Conservation (phyloP, 108 stramenopile species). For the Nannochloropsis gaditana region DNA sequence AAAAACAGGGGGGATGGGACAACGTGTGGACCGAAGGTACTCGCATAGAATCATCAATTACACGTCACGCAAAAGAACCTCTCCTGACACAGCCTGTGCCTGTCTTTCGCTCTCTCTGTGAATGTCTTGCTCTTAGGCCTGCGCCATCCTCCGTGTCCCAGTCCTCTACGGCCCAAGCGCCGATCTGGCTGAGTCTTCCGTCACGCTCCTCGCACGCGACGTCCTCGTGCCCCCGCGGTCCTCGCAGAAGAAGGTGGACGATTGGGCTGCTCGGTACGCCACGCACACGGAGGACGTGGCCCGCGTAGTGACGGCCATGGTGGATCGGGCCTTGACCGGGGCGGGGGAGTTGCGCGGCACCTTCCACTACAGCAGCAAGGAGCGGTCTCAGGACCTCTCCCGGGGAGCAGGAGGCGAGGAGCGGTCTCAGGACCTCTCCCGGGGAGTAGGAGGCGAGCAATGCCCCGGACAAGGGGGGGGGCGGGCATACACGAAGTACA, state of each 20-base stretch:
- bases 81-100: too few species aligned
- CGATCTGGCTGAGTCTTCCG: background rate
- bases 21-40: background rate
- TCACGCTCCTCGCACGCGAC: background rate
- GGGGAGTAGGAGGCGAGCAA: too few species aligned
- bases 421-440: background rate
- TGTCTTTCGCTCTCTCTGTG: too few species aligned
- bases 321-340: background rate
- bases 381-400: background rate
- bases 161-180: background rate
- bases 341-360: background rate
- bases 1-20: background rate
- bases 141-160: background rate
- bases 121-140: background rate
- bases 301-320: background rate
- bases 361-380: background rate
- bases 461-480: background rate
- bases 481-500: background rate
- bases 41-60: background rate
- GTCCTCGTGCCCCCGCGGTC: background rate
- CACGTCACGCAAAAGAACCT: too few species aligned
- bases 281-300: conserved; percentile 21
- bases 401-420: too few species aligned
- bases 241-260: background rate
- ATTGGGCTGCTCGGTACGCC: background rate